Conservation (phyloP, 192 early-diverging fungal species). For the Coemansia sp. region DNA sequence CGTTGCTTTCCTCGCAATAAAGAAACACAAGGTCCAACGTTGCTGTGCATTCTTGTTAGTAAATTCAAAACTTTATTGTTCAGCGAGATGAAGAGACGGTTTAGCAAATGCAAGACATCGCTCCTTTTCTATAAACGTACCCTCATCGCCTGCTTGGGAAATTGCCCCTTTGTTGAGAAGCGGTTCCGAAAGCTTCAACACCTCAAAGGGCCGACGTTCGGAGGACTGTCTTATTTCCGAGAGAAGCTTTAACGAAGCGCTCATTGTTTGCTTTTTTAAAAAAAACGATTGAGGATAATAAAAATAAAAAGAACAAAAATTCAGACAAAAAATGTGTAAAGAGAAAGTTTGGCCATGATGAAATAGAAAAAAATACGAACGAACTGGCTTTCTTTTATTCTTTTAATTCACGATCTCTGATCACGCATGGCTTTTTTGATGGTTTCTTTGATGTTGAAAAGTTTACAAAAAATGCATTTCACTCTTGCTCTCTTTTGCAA, state of each 20-base stretch:
- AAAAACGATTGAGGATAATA: neutral
- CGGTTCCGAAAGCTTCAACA: conserved; percentile 44
- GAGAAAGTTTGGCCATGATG: too few relatives aligned
- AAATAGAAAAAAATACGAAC: neutral
- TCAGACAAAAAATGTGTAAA: neutral
- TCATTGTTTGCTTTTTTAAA: conserved; percentile 15
- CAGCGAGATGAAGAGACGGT: too few relatives aligned
- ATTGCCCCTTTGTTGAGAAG: conserved; percentile 27
- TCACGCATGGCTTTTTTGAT: too few relatives aligned
- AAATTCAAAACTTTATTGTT: too few relatives aligned
- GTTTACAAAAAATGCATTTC: neutral
- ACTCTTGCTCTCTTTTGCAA: neutral
- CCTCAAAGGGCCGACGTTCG: conserved; percentile 47
- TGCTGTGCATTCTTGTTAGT: neutral
- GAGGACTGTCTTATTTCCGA: conserved; percentile 50
- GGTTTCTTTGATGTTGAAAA: too few relatives aligned
- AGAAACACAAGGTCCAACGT: too few relatives aligned
- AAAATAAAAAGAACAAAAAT: neutral
- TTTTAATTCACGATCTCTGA: too few relatives aligned
- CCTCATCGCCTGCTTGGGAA: conserved; percentile 23
- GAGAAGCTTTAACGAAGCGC: conserved; percentile 28
- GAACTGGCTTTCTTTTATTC: too few relatives aligned
- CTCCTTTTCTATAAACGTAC: neutral
- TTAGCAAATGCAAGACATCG: neutral
- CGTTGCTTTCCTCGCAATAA: neutral